Percentiles rank a stretch among this genome's conserved stretches.
phyloP scores from a whole-genome alignment of 495 filamentous ascomycete species.

The Tuber microsphaerosporum region DNA sequence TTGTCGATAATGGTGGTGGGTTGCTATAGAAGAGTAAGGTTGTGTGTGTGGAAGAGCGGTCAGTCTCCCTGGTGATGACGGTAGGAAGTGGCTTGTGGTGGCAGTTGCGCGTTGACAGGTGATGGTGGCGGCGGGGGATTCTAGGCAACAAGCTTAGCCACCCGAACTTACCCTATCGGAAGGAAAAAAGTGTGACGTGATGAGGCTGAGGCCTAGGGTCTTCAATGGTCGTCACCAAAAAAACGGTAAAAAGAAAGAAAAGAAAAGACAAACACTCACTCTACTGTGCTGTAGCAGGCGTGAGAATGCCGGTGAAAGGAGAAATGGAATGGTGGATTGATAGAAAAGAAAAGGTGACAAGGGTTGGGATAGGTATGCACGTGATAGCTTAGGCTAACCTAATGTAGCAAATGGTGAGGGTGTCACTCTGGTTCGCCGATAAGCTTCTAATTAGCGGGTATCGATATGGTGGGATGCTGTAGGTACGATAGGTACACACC shows the following conservation, averaged over 20 bases:
- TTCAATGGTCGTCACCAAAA: neutral
- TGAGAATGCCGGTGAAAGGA: neutral
- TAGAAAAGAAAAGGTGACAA: neutral
- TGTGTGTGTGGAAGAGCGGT: neutral
- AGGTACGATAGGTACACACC: neutral
- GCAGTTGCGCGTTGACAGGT: too few relatives aligned
- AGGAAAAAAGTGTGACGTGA: constrained; percentile 21
- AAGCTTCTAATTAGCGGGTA: neutral
- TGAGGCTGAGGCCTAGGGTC: constrained; percentile 20
- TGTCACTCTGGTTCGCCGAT: neutral
- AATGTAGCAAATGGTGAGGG: neutral
- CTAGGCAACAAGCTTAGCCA: neutral
- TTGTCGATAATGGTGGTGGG: neutral
- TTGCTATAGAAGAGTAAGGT: neutral
- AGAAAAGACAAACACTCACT: neutral
- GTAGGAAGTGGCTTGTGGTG: neutral
- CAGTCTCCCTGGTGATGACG: neutral
- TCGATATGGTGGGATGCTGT: neutral
- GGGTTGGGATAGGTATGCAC: neutral
- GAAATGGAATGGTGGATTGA: neutral
- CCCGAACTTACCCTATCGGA: neutral
- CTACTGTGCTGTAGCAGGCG: too few relatives aligned
- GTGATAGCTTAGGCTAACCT: neutral
- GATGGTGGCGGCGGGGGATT: neutral
- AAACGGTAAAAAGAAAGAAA: neutral